phyloP scores from a whole-genome alignment of 805 yeast genomes.

The Barnettozyma sucrosica region DNA sequence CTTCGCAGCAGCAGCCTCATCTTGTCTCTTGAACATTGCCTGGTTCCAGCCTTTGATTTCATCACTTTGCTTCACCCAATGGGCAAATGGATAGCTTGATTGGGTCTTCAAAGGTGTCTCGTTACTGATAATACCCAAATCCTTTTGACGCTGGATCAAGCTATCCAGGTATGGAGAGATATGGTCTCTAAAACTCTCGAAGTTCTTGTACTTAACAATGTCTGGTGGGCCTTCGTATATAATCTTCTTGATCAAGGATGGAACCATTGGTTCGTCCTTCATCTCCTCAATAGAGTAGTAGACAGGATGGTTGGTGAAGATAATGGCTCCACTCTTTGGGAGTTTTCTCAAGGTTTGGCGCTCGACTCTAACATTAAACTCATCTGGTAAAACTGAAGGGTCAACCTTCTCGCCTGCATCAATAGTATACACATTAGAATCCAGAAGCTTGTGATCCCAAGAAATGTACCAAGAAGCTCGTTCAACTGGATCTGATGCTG shows the following conservation, averaged over 20 bases:
- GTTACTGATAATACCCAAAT: conserved; percentile 45
- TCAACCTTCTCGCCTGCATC: conserved; percentile 40
- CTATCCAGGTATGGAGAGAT: conserved; percentile 51
- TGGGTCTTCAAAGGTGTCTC: conserved; percentile 55
- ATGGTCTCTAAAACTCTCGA: conserved; percentile 54
- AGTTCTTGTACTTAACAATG: conserved; percentile 59
- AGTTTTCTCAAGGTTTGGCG: conserved; percentile 65
- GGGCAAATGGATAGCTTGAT: conserved; percentile 61
- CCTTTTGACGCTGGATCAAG: conserved; percentile 52
- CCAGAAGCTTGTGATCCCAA: conserved; percentile 62
- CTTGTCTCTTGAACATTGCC: conserved; percentile 24
- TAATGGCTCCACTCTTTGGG: conserved; percentile 59
- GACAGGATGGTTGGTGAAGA: conserved; percentile 73
- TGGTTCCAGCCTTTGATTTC: conserved; percentile 38
- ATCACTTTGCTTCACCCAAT: conserved; percentile 35
- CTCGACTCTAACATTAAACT: conserved; percentile 65
- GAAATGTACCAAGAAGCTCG: conserved; percentile 72
- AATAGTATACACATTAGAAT: conserved; percentile 50
- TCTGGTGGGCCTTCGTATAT: conserved; percentile 62
- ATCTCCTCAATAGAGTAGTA: conserved; percentile 74
- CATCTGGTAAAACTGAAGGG: conserved; percentile 38
- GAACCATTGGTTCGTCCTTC: conserved; percentile 75
- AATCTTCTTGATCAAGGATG: conserved; percentile 56
- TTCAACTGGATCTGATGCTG: conserved; percentile 58
- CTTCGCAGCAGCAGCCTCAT: conserved; percentile 17